Percentiles rank a stretch among this genome's conserved stretches.
Conservation (phyloP, 257 asterid genomes). For the Solanum appendiculatum region DNA sequence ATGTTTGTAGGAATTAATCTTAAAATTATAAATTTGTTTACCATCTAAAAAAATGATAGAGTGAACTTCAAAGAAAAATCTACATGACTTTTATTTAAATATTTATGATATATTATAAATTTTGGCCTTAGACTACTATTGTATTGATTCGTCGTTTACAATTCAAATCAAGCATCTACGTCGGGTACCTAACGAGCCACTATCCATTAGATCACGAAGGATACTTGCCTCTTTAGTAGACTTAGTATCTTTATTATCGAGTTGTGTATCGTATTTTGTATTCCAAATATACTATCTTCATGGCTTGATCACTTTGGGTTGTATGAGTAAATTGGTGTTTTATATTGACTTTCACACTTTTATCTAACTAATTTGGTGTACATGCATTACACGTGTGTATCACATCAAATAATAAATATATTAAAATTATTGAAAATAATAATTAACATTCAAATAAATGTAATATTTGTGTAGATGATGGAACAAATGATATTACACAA, state of each 20-base stretch:
- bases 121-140: no score
- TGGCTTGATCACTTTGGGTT: neutral
- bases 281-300: neutral
- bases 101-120: no score
- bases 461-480: neutral
- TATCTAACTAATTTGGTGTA: neutral
- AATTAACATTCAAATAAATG: neutral
- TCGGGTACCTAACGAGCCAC: no score
- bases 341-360: neutral
- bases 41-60: no score
- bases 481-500: neutral
- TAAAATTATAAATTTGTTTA: neutral
- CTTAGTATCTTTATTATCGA: no score
- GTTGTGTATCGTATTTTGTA: no score
- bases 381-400: neutral
- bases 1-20: neutral
- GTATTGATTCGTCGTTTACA: no score
- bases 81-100: no score
- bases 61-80: neutral
- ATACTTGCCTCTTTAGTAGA: no score
- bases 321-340: neutral
- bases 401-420: neutral
- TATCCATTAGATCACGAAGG: no score
- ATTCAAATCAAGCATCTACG: no score
- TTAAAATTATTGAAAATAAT: no score